Percentiles rank a stretch among this genome's conserved stretches.
Evolutionary conservation across 192 early-diverging fungal genomes (phyloP).

Genomic region (Neocallimastix lanati): DNA sequence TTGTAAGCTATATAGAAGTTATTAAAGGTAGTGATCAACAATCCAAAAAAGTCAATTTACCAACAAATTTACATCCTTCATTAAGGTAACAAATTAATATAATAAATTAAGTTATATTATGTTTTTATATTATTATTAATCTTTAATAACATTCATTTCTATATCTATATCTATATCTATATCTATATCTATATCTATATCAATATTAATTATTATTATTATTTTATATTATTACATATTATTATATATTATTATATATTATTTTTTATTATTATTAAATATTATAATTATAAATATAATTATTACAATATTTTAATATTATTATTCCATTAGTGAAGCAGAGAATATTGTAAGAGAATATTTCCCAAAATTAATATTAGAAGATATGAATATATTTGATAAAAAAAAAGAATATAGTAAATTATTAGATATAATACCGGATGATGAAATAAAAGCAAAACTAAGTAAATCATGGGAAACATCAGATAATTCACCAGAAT

Average conservation of each 20-base stretch:
- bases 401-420: constrained; percentile 48
- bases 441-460: constrained; percentile 27
- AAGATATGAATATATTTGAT: constrained; percentile 51
- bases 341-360: constrained; percentile 42
- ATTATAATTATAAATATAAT: not conserved
- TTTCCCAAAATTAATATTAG: constrained; percentile 53
- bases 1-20: constrained; percentile 69
- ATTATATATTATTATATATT: too few species aligned
- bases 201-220: too few species aligned
- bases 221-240: too few species aligned
- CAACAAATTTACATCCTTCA: constrained; percentile 47
- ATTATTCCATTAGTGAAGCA: too few species aligned
- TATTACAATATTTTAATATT: too few species aligned
- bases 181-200: too few species aligned
- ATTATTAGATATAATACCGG: constrained; percentile 55
- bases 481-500: not conserved
- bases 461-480: not conserved
- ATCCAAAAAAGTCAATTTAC: constrained; percentile 51
- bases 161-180: too few species aligned
- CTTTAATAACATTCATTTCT: too few species aligned
- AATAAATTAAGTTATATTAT: constrained; percentile 3
- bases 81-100: constrained; percentile 18
- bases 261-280: not conserved
- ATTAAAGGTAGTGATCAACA: constrained; percentile 53
- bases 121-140: too few species aligned